Conservation (phyloP, 1,139 yeast species). For the Suhomyces wounanorum region DNA sequence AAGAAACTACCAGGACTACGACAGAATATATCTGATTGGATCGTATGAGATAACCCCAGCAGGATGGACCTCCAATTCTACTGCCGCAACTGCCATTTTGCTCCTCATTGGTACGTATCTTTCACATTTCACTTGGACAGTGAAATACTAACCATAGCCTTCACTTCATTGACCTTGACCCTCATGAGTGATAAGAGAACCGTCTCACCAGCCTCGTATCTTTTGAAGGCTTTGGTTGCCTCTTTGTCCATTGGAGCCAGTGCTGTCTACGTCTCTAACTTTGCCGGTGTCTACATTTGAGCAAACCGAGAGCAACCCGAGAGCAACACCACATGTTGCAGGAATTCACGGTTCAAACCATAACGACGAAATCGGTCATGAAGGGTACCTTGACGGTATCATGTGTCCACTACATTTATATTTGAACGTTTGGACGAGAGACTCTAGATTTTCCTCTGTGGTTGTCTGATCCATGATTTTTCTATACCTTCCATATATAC, state of each 20-base stretch:
- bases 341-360: too few species aligned
- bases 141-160: conserved; percentile 29
- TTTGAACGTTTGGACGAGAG: not conserved
- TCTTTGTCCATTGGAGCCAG: conserved; percentile 43
- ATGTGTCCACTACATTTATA: not conserved
- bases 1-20: conserved; percentile 35
- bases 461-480: not conserved
- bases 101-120: conserved; percentile 25
- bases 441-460: not conserved
- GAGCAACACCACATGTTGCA: not conserved
- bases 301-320: too few species aligned
- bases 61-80: conserved; percentile 18
- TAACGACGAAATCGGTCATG: not conserved
- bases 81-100: conserved; percentile 20
- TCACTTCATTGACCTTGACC: conserved; percentile 39
- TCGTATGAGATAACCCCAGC: conserved; percentile 30
- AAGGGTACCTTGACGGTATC: not conserved
- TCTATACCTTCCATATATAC: not conserved
- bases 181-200: conserved; percentile 40
- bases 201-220: conserved; percentile 29
- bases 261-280: conserved; percentile 41
- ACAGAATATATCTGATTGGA: conserved; percentile 24
- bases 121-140: too few species aligned
- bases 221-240: conserved; percentile 37
- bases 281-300: conserved; percentile 47